Evolutionary conservation across 345 rosid species (phyloP).

Genomic region (Passiflora organensis): DNA sequence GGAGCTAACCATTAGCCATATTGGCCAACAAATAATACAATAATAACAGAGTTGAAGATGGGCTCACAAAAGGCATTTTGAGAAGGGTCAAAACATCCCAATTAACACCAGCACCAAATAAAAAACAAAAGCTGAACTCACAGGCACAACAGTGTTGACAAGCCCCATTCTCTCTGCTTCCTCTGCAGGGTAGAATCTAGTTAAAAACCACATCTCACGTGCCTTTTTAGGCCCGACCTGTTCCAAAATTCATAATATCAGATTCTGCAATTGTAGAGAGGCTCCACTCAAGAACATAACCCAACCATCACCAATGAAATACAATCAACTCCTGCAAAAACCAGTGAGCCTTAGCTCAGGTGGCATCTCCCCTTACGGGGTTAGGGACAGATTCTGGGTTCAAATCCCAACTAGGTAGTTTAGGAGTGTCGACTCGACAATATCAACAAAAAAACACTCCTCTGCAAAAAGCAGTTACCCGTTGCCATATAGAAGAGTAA

Average conservation of each 20-base stretch:
- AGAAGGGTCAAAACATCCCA: neutral
- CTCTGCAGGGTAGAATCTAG: conserved; percentile 77
- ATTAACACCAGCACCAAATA: neutral
- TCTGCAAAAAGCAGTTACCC: too few relatives aligned
- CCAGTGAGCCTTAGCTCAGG: too few relatives aligned
- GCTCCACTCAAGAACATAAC: too few relatives aligned
- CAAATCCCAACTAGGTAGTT: too few relatives aligned
- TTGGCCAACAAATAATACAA: neutral
- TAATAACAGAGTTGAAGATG: neutral
- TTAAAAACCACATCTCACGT: conserved; percentile 89
- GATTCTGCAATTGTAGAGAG: neutral
- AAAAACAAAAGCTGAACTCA: conserved; percentile 28
- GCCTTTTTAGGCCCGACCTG: conserved; percentile 95
- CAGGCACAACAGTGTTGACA: conserved; percentile 77
- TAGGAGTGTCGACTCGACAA: too few relatives aligned
- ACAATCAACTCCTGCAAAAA: too few relatives aligned
- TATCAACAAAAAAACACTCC: too few relatives aligned
- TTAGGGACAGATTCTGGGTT: too few relatives aligned
- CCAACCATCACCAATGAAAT: too few relatives aligned
- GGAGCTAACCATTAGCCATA: neutral
- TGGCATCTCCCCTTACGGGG: too few relatives aligned
- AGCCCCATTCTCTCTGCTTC: conserved; percentile 98
- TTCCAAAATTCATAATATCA: conserved; percentile 10
- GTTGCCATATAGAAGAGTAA: neutral
- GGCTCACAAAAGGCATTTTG: neutral